A percentile compares a stretch with the other conserved stretches of the same genome.
phyloP scores from a whole-genome alignment of 1,284 basidiomycete genomes.

The Ceraceosorus bombacis region DNA sequence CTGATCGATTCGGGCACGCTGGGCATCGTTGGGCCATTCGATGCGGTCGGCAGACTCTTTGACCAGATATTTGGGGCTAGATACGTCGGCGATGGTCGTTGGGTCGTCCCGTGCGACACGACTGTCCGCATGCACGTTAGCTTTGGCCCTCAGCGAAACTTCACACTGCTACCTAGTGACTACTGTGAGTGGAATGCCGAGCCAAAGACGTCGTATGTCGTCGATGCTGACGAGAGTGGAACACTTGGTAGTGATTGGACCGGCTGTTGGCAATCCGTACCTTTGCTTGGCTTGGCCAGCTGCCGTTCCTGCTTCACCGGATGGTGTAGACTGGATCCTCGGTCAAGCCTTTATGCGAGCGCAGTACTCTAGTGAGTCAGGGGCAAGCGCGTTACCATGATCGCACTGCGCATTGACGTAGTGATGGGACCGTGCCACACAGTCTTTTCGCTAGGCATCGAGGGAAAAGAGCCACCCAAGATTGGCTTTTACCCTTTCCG shows the following conservation, averaged over 20 bases:
- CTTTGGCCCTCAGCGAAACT: slow-evolving; percentile 54
- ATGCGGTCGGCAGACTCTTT: slow-evolving; percentile 68
- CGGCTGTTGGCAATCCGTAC: slow-evolving; percentile 59
- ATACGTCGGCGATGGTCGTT: slow-evolving; percentile 64
- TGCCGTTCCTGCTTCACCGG: slow-evolving; percentile 60
- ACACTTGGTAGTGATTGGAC: slow-evolving; percentile 57
- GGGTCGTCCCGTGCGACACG: slow-evolving; percentile 72
- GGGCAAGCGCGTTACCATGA: no score
- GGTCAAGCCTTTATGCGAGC: slow-evolving; percentile 71
- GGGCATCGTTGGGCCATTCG: slow-evolving; percentile 71
- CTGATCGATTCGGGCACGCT: slow-evolving; percentile 70
- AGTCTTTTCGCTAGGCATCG: slow-evolving; percentile 56
- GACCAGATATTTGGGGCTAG: slow-evolving; percentile 60
- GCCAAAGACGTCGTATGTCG: no score
- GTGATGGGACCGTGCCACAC: no score
- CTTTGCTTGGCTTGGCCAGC: slow-evolving; percentile 75
- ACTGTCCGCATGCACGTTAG: slow-evolving; percentile 57
- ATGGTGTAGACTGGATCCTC: slow-evolving; percentile 82
- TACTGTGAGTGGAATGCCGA: slow-evolving; percentile 50
- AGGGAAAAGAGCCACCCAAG: slow-evolving; percentile 21
- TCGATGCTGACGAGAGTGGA: no score
- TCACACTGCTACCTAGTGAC: slow-evolving; percentile 68
- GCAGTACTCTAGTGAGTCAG: slow-evolving; percentile 58
- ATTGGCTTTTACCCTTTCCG: slow-evolving; percentile 24
- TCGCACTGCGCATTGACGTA: no score